Percentiles rank a stretch among this genome's conserved stretches.
These are phyloP conservation scores for Prunus padus DNA, from an alignment of 306 rosid species.

Conservation along the genomic window DNA sequence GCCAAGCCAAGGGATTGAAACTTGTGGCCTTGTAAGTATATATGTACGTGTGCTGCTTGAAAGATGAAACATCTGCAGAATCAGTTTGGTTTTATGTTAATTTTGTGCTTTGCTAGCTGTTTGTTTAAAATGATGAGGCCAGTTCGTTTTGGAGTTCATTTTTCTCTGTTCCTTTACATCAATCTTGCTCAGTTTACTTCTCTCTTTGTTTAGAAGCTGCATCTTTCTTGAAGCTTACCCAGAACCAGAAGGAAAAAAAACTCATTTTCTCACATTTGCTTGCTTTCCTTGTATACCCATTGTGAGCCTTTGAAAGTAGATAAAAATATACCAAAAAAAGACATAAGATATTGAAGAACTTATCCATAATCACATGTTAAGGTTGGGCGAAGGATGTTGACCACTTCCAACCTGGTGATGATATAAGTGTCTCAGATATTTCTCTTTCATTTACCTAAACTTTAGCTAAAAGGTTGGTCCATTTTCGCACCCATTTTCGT, in stretches of 20 bases:
- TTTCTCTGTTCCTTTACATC: neutral
- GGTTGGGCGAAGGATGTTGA: neutral
- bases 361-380: neutral
- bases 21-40: too few species aligned
- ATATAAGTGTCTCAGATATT: neutral
- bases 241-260: too few species aligned
- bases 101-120: too few species aligned
- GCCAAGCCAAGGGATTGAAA: too few species aligned
- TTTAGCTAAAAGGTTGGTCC: neutral
- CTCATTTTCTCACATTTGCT: too few species aligned
- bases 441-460: neutral
- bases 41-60: neutral
- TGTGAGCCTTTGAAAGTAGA: too few species aligned
- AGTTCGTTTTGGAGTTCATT: neutral
- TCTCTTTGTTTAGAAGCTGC: too few species aligned
- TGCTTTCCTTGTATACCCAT: too few species aligned
- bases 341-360: neutral
- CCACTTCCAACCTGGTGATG: neutral
- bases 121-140: neutral
- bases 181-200: too few species aligned
- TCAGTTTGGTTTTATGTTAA: neutral
- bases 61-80: neutral
- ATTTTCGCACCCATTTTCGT: neutral
- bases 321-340: neutral
- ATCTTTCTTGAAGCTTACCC: too few species aligned